Conservation (phyloP, 192 early-diverging fungal species). For the Pilaira anomala region DNA sequence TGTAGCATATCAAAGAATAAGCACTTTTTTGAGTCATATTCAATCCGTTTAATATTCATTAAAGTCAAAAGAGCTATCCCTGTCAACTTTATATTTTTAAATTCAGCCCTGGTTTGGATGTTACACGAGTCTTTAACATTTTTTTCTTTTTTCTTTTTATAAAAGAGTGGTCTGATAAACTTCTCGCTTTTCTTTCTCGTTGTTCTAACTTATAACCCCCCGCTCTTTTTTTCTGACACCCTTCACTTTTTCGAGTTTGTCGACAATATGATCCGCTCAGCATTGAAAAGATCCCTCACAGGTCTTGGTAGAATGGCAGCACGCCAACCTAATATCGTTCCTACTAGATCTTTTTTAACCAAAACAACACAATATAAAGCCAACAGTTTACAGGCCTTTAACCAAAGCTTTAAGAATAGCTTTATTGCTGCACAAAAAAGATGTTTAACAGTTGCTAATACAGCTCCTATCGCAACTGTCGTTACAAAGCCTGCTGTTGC, state of each 20-base stretch:
- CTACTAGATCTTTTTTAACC: no score
- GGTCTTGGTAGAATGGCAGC: no score
- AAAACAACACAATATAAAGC: no score
- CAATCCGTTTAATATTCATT: neutral
- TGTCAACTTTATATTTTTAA: neutral
- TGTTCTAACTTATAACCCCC: neutral
- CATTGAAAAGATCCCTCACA: slow-evolving; percentile 1
- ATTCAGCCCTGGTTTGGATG: neutral
- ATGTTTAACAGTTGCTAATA: neutral
- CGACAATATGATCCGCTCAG: slow-evolving; percentile 12
- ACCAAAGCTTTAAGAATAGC: no score
- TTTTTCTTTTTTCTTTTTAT: no score
- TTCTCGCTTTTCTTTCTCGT: neutral
- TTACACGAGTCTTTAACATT: no score
- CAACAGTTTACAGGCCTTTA: no score
- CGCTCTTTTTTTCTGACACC: neutral
- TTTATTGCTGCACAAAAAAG: no score
- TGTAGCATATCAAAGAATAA: neutral
- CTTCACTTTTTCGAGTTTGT: neutral
- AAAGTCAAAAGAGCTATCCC: neutral
- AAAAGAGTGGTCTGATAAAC: slow-evolving; percentile 9
- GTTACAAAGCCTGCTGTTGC: slow-evolving; percentile 65
- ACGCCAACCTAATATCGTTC: no score
- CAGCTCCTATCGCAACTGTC: neutral
- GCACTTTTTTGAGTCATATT: neutral